Conservation (phyloP, 345 rosid genomes). For the Arabidopsis arenosa region DNA sequence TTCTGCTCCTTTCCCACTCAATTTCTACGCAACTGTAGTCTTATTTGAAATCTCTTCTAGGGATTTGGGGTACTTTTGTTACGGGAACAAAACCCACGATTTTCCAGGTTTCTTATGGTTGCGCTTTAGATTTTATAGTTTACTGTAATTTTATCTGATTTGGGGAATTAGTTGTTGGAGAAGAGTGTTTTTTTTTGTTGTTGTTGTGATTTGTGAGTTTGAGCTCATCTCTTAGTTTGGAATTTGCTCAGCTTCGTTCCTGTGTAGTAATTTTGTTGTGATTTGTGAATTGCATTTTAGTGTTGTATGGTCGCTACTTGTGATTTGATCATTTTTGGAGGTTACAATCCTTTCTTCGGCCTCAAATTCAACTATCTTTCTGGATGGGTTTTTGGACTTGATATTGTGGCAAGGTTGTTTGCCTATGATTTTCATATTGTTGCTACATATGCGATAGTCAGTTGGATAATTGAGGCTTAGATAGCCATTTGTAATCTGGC, state of each 20-base stretch:
- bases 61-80: neutral
- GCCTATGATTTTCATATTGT: too few species aligned
- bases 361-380: too few species aligned
- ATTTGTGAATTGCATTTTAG: neutral
- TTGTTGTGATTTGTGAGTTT: too few species aligned
- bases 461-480: too few species aligned
- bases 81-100: neutral
- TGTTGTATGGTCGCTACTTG: neutral
- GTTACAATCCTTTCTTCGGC: constrained; percentile 7
- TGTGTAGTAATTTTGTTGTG: constrained; percentile 1
- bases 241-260: constrained; percentile 14
- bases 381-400: too few species aligned
- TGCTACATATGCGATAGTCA: too few species aligned
- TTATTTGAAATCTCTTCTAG: neutral
- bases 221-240: neutral
- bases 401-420: too few species aligned
- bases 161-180: constrained; percentile 6
- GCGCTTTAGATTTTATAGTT: neutral
- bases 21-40: neutral
- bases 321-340: constrained; percentile 12
- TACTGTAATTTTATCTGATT: neutral
- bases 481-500: too few species aligned
- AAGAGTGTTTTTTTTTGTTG: neutral
- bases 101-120: constrained; percentile 10
- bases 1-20: neutral